These are phyloP conservation scores for Xylariaceae sp. DNA, from an alignment of 2,329 filamentous ascomycete genomes.

Conservation along the genomic window DNA sequence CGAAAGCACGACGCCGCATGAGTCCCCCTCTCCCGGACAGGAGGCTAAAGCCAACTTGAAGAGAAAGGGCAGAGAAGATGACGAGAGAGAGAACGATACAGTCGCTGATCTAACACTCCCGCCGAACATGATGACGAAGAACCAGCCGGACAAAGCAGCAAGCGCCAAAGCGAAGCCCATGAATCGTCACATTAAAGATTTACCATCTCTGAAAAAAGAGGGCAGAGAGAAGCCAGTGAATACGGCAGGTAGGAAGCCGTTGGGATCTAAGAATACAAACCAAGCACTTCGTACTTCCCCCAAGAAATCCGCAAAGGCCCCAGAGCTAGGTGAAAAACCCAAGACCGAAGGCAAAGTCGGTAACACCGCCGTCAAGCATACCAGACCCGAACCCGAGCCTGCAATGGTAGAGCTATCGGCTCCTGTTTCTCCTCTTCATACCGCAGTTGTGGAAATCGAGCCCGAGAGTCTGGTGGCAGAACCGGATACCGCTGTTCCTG, in stretches of 20 bases:
- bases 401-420: constrained; percentile 31
- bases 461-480: constrained; percentile 38
- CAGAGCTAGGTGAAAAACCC: constrained; percentile 38
- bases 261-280: constrained; percentile 59
- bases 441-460: constrained; percentile 27
- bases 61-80: constrained; percentile 55
- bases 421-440: constrained; percentile 14
- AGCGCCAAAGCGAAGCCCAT: constrained; percentile 28
- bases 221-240: constrained; percentile 29
- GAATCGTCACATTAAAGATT: constrained; percentile 45
- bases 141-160: constrained; percentile 28
- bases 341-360: constrained; percentile 37
- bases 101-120: constrained; percentile 32
- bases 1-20: background rate
- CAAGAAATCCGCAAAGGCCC: constrained; percentile 44
- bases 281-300: constrained; percentile 55
- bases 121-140: constrained; percentile 26
- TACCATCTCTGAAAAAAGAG: constrained; percentile 43
- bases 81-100: constrained; percentile 46
- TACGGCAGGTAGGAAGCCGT: constrained; percentile 43
- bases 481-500: constrained; percentile 43
- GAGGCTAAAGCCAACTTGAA: constrained; percentile 51
- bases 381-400: constrained; percentile 23
- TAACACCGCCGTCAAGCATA: constrained; percentile 11
- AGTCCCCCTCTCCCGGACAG: constrained; percentile 20